Percentiles rank a stretch among this genome's conserved stretches.
These are phyloP conservation scores for Tetracladium setigerum DNA, from an alignment of 495 filamentous ascomycete species.

Conservation along the genomic window DNA sequence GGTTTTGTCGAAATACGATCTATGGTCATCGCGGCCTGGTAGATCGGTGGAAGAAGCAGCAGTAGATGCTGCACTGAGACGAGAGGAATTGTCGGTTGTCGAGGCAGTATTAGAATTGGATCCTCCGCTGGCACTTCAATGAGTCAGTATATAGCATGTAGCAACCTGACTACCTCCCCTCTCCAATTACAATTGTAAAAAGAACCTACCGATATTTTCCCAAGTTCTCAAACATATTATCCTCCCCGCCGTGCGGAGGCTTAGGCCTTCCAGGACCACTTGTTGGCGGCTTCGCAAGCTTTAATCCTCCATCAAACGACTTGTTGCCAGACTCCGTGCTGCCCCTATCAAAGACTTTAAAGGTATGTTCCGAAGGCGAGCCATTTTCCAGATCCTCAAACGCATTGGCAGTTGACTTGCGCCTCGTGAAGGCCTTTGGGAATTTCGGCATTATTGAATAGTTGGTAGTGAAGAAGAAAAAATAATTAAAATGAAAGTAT, in stretches of 20 bases:
- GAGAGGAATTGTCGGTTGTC: slow-evolving; percentile 58
- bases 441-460: slow-evolving; percentile 55
- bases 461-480: not conserved
- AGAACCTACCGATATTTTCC: slow-evolving; percentile 43
- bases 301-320: slow-evolving; percentile 42
- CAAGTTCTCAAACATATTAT: slow-evolving; percentile 49
- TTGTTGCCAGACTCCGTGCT: slow-evolving; percentile 31
- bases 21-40: slow-evolving; percentile 46
- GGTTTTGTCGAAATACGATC: slow-evolving; percentile 40
- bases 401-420: slow-evolving; percentile 60
- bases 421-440: slow-evolving; percentile 52
- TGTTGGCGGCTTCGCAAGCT: slow-evolving; percentile 32
- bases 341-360: slow-evolving; percentile 56
- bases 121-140: slow-evolving; percentile 50
- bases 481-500: too few relatives aligned
- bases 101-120: slow-evolving; percentile 56
- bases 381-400: slow-evolving; percentile 47
- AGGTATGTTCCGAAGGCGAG: slow-evolving; percentile 32
- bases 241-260: slow-evolving; percentile 33
- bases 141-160: slow-evolving; percentile 29
- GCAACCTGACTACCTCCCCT: slow-evolving; percentile 27
- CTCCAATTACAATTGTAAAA: slow-evolving; percentile 25
- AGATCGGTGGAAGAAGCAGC: slow-evolving; percentile 64
- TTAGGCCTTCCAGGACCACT: slow-evolving; percentile 24
- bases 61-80: slow-evolving; percentile 67